Percentiles rank a stretch among this genome's conserved stretches.
These are phyloP conservation scores for Suhomyces pyralidae DNA, from an alignment of 805 yeast species.

Conservation along the genomic window DNA sequence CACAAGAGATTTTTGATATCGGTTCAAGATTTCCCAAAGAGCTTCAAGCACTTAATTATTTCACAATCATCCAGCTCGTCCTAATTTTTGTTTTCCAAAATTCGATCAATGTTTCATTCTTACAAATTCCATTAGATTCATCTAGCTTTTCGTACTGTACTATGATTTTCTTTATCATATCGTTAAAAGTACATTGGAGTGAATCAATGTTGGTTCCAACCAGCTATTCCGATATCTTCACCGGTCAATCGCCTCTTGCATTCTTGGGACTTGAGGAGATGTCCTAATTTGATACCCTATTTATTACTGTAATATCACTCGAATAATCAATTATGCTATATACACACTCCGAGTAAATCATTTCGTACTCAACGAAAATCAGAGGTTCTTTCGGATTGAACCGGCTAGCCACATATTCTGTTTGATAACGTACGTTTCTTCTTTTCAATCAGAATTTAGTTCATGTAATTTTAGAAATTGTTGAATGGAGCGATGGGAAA, in stretches of 20 bases:
- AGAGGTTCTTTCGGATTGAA: background rate
- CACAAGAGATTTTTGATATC: conserved; percentile 1
- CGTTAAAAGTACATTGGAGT: conserved; percentile 2
- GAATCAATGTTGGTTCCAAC: conserved; percentile 1
- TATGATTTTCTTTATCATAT: background rate
- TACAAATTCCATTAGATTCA: conserved; percentile 10
- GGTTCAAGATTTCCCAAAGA: conserved; percentile 6
- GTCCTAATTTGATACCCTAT: background rate
- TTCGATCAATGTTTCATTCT: conserved; percentile 13
- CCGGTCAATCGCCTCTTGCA: conserved; percentile 3
- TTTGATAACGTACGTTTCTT: background rate
- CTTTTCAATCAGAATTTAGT: background rate
- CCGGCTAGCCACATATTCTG: background rate
- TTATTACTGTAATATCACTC: background rate
- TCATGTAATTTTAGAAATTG: background rate
- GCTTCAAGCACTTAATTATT: conserved; percentile 10
- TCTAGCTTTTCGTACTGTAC: background rate
- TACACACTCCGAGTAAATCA: background rate
- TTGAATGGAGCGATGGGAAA: background rate
- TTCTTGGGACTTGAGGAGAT: background rate
- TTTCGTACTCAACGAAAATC: background rate
- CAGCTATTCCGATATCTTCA: background rate
- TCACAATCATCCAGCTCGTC: conserved; percentile 15
- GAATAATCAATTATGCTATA: background rate
- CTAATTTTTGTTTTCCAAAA: conserved; percentile 16